Conservation (phyloP, 805 yeast genomes). For the Cyberlindnera misumaiensis region DNA sequence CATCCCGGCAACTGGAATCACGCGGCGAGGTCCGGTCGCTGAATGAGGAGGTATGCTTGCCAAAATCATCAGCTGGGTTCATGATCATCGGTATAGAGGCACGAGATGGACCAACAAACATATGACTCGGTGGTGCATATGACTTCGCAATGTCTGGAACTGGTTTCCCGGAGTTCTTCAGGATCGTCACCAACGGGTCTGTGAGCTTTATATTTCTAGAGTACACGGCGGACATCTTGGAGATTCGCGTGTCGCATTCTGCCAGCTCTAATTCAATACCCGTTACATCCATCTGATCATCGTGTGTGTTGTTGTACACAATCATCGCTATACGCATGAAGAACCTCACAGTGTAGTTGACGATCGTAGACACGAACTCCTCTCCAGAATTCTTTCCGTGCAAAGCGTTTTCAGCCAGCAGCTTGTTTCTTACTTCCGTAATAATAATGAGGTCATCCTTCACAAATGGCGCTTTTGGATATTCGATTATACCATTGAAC, state of each 20-base stretch:
- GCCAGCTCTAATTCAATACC: conserved; percentile 4
- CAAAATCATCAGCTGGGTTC: not conserved
- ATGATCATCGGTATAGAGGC: not conserved
- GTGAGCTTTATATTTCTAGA: not conserved
- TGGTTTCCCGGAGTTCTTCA: not conserved
- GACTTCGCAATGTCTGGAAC: too few relatives aligned
- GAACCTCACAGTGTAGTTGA: conserved; percentile 12
- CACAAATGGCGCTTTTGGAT: conserved; percentile 11
- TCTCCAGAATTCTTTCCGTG: conserved; percentile 3
- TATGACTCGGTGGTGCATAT: too few relatives aligned
- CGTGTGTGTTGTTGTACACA: conserved; percentile 11
- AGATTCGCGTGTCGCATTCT: not conserved
- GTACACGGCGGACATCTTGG: conserved; percentile 1
- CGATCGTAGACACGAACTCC: conserved; percentile 5
- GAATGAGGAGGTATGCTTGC: too few relatives aligned
- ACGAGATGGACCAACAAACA: too few relatives aligned
- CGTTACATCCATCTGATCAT: not conserved
- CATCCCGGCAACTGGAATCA: too few relatives aligned
- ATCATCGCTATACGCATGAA: conserved; percentile 18
- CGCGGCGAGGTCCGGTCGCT: too few relatives aligned
- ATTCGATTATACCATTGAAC: conserved; percentile 19
- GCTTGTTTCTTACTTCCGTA: conserved; percentile 2
- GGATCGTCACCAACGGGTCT: conserved; percentile 4
- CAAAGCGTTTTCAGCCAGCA: conserved; percentile 2
- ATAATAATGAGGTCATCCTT: conserved; percentile 14